Percentiles rank a stretch among this genome's conserved stretches.
Conservation (phyloP, 768 basidiomycete genomes). For the Lactarius tabidus region DNA sequence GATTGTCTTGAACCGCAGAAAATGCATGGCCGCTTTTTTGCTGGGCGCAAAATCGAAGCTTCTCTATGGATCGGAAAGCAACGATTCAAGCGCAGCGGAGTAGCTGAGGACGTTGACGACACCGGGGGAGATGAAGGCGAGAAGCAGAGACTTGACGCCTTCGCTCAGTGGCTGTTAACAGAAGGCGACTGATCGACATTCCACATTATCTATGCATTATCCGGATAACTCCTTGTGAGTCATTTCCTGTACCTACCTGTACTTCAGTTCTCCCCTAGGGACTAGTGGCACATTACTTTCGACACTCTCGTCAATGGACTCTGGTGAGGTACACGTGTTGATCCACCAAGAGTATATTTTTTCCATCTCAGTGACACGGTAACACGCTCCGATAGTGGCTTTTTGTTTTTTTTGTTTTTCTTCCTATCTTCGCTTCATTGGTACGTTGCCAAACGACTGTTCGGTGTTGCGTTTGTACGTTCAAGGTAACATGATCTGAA, state of each 20-base stretch:
- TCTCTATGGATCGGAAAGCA: conserved; percentile 78
- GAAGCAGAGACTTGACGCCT: conserved; percentile 80
- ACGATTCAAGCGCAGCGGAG: conserved; percentile 72
- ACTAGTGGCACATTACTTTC: background rate
- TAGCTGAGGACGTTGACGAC: conserved; percentile 56
- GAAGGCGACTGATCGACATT: conserved; percentile 56
- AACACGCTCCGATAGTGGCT: background rate
- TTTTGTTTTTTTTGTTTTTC: background rate
- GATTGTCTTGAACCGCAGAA: conserved; percentile 45
- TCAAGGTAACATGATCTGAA: background rate
- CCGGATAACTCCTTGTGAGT: conserved; percentile 5
- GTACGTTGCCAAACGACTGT: background rate
- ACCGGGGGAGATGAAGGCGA: conserved; percentile 66
- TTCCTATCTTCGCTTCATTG: background rate
- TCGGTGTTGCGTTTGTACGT: background rate
- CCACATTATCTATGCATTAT: conserved; percentile 2
- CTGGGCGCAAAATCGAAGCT: conserved; percentile 78
- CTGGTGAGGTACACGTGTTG: conserved; percentile 1
- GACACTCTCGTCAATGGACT: background rate
- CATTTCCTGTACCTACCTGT: conserved; percentile 23
- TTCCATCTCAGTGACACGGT: background rate
- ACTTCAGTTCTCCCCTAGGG: conserved; percentile 1
- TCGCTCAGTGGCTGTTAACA: conserved; percentile 80
- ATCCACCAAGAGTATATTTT: conserved; percentile 7
- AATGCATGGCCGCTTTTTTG: conserved; percentile 94